Conservation (phyloP, 352 stramenopile species). For the Phytophthora agathidicida region DNA sequence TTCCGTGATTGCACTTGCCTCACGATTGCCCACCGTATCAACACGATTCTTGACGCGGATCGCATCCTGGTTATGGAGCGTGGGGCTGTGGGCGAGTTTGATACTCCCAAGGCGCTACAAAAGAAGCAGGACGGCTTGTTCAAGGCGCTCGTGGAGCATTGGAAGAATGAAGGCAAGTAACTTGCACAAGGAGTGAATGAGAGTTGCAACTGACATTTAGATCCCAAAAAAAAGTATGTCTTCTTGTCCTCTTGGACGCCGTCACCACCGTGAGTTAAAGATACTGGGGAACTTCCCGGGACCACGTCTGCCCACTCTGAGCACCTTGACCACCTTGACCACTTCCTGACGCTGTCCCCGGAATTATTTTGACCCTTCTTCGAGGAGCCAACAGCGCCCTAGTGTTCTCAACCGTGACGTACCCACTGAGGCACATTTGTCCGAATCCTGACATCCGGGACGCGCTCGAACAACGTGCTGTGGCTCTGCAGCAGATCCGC, state of each 20-base stretch:
- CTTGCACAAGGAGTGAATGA: not conserved
- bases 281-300: too few relatives aligned
- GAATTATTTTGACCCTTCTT: too few relatives aligned
- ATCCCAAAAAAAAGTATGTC: conserved; percentile 13
- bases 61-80: conserved; percentile 95
- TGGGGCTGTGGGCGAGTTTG: conserved; percentile 93
- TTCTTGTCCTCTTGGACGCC: not conserved
- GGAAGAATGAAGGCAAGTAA: conserved; percentile 62
- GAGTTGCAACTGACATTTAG: not conserved
- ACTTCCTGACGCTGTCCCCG: too few relatives aligned
- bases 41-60: conserved; percentile 97
- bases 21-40: conserved; percentile 97
- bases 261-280: too few relatives aligned
- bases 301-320: too few relatives aligned
- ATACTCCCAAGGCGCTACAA: conserved; percentile 82
- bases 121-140: conserved; percentile 77
- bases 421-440: too few relatives aligned
- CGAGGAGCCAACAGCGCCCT: too few relatives aligned
- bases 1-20: conserved; percentile 94
- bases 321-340: too few relatives aligned
- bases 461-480: too few relatives aligned
- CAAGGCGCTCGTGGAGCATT: conserved; percentile 77
- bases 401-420: too few relatives aligned
- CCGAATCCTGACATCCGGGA: too few relatives aligned
- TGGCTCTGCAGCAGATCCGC: too few relatives aligned